Percentiles rank a stretch among this genome's conserved stretches.
phyloP scores from a whole-genome alignment of 1,139 yeast species.

The Suhomyces bolitotheri region DNA sequence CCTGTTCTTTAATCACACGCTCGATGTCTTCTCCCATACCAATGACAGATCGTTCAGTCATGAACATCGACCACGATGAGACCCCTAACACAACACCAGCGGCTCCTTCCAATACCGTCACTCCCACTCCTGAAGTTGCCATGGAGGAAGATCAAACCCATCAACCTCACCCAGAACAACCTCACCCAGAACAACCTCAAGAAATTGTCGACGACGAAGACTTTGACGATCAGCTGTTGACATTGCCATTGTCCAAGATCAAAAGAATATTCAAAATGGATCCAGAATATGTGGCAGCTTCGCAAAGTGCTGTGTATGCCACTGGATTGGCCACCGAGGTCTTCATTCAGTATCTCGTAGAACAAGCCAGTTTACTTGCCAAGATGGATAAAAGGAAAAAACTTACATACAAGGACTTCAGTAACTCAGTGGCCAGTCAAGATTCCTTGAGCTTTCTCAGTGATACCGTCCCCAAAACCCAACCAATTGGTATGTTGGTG shows the following conservation, averaged over 20 bases:
- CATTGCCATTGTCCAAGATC: slow-evolving; percentile 76
- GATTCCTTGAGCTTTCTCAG: slow-evolving; percentile 69
- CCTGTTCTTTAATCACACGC: not conserved
- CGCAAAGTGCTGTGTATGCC: slow-evolving; percentile 79
- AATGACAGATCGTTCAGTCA: slow-evolving; percentile 3
- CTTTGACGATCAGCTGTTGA: slow-evolving; percentile 24
- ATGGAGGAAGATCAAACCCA: slow-evolving; percentile 2
- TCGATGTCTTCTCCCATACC: slow-evolving; percentile 11
- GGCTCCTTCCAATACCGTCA: slow-evolving; percentile 9
- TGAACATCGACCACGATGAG: slow-evolving; percentile 7
- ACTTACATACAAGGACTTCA: slow-evolving; percentile 71
- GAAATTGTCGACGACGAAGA: slow-evolving; percentile 16
- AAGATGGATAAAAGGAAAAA: slow-evolving; percentile 71
- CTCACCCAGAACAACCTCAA: not conserved
- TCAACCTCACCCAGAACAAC: not conserved
- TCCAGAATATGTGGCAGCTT: slow-evolving; percentile 74
- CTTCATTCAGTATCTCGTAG: slow-evolving; percentile 76
- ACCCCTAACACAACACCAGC: slow-evolving; percentile 12
- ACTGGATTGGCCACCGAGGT: slow-evolving; percentile 86
- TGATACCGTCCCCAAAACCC: slow-evolving; percentile 68
- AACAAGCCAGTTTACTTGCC: slow-evolving; percentile 73
- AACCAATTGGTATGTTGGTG: slow-evolving; percentile 53
- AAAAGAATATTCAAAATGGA: slow-evolving; percentile 84
- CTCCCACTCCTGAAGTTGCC: slow-evolving; percentile 11
- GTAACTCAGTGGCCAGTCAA: slow-evolving; percentile 64